These are phyloP conservation scores for Leccinum obscurum DNA, from an alignment of 768 basidiomycete species.

Conservation along the genomic window DNA sequence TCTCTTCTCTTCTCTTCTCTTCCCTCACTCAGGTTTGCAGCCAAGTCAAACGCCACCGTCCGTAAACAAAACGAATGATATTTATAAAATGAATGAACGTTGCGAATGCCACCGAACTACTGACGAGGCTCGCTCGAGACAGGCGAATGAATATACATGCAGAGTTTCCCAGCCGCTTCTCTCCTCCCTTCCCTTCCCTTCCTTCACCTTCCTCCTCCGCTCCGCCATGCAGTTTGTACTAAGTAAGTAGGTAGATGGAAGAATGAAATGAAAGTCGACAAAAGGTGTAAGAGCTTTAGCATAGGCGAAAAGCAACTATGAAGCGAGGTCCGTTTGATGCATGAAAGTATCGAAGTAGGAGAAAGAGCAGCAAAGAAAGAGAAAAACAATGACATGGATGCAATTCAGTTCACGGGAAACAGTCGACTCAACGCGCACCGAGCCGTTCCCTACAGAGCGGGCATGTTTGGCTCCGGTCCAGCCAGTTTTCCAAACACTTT, in stretches of 20 bases:
- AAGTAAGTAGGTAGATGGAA: conserved; percentile 4
- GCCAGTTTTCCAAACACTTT: conserved; percentile 61
- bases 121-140: conserved; percentile 1
- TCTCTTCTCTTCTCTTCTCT: background rate
- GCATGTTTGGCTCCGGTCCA: conserved; percentile 59
- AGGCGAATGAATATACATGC: conserved; percentile 11
- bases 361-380: background rate
- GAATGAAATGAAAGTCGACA: conserved; percentile 3
- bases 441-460: conserved; percentile 61
- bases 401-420: background rate
- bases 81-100: conserved; percentile 27
- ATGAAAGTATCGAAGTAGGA: background rate
- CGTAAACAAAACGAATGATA: conserved; percentile 26
- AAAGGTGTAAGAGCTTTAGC: conserved; percentile 12
- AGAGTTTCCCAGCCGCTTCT: background rate
- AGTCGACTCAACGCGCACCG: conserved; percentile 24
- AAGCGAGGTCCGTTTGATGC: background rate
- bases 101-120: conserved; percentile 15
- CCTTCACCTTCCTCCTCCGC: background rate
- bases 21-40: background rate
- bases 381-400: background rate
- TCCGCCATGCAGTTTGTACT: conserved; percentile 3
- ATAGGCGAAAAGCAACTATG: conserved; percentile 6
- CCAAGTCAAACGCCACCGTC: conserved; percentile 4
- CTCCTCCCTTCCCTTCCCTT: background rate